Evolutionary conservation across 768 basidiomycete species (phyloP), one percentile per base, ranked within the genome.

Genomic region (Leccinum ochraceum): DNA sequence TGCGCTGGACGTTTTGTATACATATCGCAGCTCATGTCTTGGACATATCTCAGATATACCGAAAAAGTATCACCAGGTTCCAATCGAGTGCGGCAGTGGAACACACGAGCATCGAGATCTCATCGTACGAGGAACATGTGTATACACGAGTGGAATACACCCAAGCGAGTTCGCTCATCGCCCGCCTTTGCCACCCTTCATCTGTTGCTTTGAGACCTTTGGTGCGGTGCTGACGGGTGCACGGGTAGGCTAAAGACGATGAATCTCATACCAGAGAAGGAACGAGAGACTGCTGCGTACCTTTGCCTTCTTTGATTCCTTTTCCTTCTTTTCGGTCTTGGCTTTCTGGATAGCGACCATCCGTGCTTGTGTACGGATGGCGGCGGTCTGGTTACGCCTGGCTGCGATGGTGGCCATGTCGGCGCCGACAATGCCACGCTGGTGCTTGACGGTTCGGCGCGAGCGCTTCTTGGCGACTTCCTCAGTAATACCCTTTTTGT

Each of bases 401-500:
- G 95, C 95, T 57, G 88, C 84, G 76, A 98, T 98, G 70, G 93
- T 76, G 56, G 88, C 85, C 62, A 98, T 86, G 77, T 98, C 95
- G 66, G 94, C 94, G 78, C 97, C 97, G 72, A 95, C 94, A 77
- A 98, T 94, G 64, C 97, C 97, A 73, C 97, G 94, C 81, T 96
- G 89, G 82, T 94, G 88, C 84, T 98, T 99, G 74, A 98, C 94
- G 65, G 93, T 94, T 78, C 89, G 88, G 79, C 95, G 92, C 54
- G 92, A 91, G 66, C 96, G 90, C 83, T 97, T 98, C 94, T 98
- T 99, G 71, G 95, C 94, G 56, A 95, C 91, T 79, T 98, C 96
- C 81, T 98, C 96, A 54, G 95, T 95, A 77, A 98, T 87, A 77
- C 97, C 97, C 88, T 99, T 99, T 88, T 96, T 97, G 87, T 98